These are phyloP conservation scores for Lachnellula subtilissima DNA, from an alignment of 2,329 filamentous ascomycete genomes.

Conservation along the genomic window DNA sequence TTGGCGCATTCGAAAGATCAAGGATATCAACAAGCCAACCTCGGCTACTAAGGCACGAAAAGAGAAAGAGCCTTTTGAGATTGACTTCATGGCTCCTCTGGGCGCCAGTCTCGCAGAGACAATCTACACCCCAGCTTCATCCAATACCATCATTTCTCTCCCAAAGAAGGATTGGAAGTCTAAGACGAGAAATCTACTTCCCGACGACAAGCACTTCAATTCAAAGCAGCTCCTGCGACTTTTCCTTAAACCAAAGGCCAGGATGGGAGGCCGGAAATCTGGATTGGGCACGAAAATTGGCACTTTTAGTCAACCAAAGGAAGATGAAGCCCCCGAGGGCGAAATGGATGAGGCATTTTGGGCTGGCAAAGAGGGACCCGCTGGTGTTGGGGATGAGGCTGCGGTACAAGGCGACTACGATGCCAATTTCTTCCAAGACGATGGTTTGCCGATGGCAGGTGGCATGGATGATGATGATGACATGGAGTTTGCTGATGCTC, in stretches of 20 bases:
- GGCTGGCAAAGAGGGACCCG: constrained; percentile 62
- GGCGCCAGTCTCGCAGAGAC: constrained; percentile 65
- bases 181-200: constrained; percentile 85
- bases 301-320: constrained; percentile 42
- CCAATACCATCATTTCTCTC: constrained; percentile 75
- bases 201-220: constrained; percentile 98
- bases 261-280: constrained; percentile 63
- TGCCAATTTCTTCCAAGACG: constrained; percentile 95
- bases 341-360: constrained; percentile 96
- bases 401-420: constrained; percentile 77
- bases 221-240: constrained; percentile 83
- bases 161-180: constrained; percentile 95
- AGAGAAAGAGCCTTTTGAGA: constrained; percentile 94
- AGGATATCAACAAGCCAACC: constrained; percentile 64
- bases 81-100: constrained; percentile 79
- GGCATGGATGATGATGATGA: constrained; percentile 60
- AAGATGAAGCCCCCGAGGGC: constrained; percentile 57
- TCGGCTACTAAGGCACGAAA: constrained; percentile 65
- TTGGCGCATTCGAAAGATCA: constrained; percentile 94
- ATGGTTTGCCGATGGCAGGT: constrained; percentile 64
- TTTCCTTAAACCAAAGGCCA: constrained; percentile 91
- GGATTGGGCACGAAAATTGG: constrained; percentile 43
- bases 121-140: constrained; percentile 76
- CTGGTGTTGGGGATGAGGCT: constrained; percentile 44
- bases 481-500: constrained; percentile 72